A percentile compares a stretch with the other conserved stretches of the same genome.
Conservation (phyloP, 805 yeast genomes). For the Candida sanyiensis region DNA sequence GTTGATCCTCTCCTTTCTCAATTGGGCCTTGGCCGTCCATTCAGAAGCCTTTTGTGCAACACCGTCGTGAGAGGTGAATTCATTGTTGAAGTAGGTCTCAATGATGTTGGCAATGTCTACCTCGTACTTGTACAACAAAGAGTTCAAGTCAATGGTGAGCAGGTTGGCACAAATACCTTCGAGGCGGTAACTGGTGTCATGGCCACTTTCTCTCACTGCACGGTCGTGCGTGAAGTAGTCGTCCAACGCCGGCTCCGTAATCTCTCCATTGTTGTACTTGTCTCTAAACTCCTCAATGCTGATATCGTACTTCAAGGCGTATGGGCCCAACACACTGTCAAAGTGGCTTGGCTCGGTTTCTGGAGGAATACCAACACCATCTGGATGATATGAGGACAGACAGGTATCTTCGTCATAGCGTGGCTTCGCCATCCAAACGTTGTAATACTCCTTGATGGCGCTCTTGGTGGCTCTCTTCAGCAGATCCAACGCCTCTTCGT, state of each 20-base stretch:
- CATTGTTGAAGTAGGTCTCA: slow-evolving; percentile 47
- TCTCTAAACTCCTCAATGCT: slow-evolving; percentile 58
- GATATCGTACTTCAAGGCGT: slow-evolving; percentile 54
- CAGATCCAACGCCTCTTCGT: slow-evolving; percentile 51
- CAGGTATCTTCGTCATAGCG: slow-evolving; percentile 71
- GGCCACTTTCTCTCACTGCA: slow-evolving; percentile 95
- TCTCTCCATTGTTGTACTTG: slow-evolving; percentile 59
- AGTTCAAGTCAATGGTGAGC: slow-evolving; percentile 86
- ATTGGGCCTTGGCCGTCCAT: slow-evolving; percentile 60
- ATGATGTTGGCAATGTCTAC: slow-evolving; percentile 69
- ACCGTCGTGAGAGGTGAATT: slow-evolving; percentile 35
- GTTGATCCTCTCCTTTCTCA: slow-evolving; percentile 50
- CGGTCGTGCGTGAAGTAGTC: slow-evolving; percentile 87
- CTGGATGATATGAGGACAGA: slow-evolving; percentile 84
- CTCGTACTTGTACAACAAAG: slow-evolving; percentile 86
- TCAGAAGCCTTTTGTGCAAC: slow-evolving; percentile 37
- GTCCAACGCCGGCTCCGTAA: slow-evolving; percentile 78
- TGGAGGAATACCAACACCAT: slow-evolving; percentile 91
- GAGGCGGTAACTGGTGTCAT: slow-evolving; percentile 86
- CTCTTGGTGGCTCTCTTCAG: slow-evolving; percentile 61
- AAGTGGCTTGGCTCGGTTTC: slow-evolving; percentile 93
- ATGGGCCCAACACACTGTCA: slow-evolving; percentile 61
- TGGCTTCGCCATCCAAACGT: slow-evolving; percentile 75
- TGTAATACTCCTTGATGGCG: slow-evolving; percentile 79
- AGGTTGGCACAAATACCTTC: slow-evolving; percentile 86